These are phyloP conservation scores for Penicillium egyptiacum DNA, from an alignment of 495 filamentous ascomycete genomes.

Conservation along the genomic window DNA sequence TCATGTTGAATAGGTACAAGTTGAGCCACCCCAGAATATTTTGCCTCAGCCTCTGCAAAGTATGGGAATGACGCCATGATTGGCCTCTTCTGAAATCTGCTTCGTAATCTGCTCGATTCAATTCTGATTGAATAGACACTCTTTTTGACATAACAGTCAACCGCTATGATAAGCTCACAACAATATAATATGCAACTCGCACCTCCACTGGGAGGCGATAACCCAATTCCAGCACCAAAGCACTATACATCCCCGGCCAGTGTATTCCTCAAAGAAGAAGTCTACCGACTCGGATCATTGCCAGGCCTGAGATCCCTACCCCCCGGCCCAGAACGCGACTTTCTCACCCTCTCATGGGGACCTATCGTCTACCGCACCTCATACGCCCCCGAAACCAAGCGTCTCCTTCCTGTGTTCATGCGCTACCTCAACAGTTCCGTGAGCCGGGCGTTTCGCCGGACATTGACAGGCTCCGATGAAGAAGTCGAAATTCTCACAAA, in stretches of 20 bases:
- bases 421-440: slow-evolving; percentile 29
- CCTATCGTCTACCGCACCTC: slow-evolving; percentile 32
- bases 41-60: slow-evolving; percentile 1
- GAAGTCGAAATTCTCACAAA: slow-evolving; percentile 18
- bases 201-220: neutral
- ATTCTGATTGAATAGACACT: neutral
- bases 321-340: slow-evolving; percentile 29
- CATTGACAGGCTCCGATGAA: slow-evolving; percentile 24
- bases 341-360: slow-evolving; percentile 33
- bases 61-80: slow-evolving; percentile 9
- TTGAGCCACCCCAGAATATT: neutral
- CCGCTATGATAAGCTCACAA: neutral
- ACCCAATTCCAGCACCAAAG: neutral
- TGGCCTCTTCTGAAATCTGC: neutral
- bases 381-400: slow-evolving; percentile 26
- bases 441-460: slow-evolving; percentile 19
- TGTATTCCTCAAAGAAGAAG: slow-evolving; percentile 32
- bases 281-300: slow-evolving; percentile 28
- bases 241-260: slow-evolving; percentile 16
- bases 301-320: slow-evolving; percentile 31
- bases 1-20: neutral
- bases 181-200: neutral
- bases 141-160: neutral
- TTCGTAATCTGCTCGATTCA: neutral
- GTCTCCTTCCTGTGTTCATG: slow-evolving; percentile 24